These are phyloP conservation scores for Lasiodiplodia sp. DNA, from an alignment of 2,329 filamentous ascomycete genomes.

Conservation along the genomic window DNA sequence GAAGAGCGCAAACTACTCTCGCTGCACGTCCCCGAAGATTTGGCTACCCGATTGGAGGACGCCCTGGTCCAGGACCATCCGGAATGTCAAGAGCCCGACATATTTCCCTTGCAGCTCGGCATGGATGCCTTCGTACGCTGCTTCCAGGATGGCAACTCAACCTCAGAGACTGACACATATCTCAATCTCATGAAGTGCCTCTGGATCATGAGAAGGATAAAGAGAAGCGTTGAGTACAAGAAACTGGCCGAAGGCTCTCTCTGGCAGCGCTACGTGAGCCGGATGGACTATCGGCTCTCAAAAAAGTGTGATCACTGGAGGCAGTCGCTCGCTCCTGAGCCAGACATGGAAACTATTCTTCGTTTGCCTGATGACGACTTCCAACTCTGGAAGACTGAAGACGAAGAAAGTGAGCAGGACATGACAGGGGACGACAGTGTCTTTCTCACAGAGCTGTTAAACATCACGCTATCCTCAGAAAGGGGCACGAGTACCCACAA, in stretches of 20 bases:
- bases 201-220: constrained; percentile 25
- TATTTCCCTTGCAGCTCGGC: constrained; percentile 22
- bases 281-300: constrained; percentile 1
- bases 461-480: neutral
- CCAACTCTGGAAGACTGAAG: constrained; percentile 9
- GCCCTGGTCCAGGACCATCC: constrained; percentile 11
- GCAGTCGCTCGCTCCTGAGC: constrained; percentile 7
- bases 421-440: neutral
- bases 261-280: constrained; percentile 22
- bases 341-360: constrained; percentile 16
- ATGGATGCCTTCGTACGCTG: constrained; percentile 21
- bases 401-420: neutral
- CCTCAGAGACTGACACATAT: constrained; percentile 11
- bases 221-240: neutral
- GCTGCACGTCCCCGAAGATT: constrained; percentile 24
- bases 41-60: constrained; percentile 3
- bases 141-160: constrained; percentile 16
- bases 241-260: neutral
- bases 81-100: neutral
- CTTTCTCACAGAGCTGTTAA: constrained; percentile 20
- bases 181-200: constrained; percentile 24
- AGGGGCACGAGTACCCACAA: constrained; percentile 14
- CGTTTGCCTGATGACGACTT: constrained; percentile 9
- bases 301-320: constrained; percentile 1
- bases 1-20: constrained; percentile 18